Percentiles rank a stretch among this genome's conserved stretches.
Conservation (phyloP, 805 yeast genomes). For the Teunomyces stri region DNA sequence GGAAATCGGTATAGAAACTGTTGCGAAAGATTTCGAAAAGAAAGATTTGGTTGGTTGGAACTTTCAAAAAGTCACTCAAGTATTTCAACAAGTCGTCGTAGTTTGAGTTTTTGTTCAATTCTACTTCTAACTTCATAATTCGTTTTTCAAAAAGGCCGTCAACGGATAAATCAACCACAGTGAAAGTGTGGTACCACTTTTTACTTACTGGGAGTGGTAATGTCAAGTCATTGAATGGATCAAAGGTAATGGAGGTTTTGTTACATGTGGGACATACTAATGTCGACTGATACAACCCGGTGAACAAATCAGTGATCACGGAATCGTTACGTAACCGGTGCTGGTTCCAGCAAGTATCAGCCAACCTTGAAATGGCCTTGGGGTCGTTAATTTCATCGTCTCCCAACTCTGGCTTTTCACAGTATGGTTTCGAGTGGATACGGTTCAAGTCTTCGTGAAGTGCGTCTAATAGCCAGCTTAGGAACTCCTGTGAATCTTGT, state of each 20-base stretch:
- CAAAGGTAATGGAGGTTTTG: slow-evolving; percentile 83
- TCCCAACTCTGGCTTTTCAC: slow-evolving; percentile 80
- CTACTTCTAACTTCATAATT: slow-evolving; percentile 59
- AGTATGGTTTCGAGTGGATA: slow-evolving; percentile 75
- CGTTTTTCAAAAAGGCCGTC: slow-evolving; percentile 21
- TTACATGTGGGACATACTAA: slow-evolving; percentile 82
- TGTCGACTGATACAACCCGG: slow-evolving; percentile 89
- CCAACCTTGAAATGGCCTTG: slow-evolving; percentile 56
- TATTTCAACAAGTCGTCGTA: slow-evolving; percentile 62
- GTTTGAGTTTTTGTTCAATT: slow-evolving; percentile 62
- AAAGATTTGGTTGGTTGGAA: slow-evolving; percentile 24
- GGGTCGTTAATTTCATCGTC: slow-evolving; percentile 58
- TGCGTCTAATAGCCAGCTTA: slow-evolving; percentile 84
- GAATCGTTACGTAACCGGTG: slow-evolving; percentile 84
- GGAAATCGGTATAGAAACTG: slow-evolving; percentile 69
- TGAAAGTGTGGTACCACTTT: slow-evolving; percentile 66
- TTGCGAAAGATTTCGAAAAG: slow-evolving; percentile 53
- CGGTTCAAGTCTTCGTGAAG: slow-evolving; percentile 91
- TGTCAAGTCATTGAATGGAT: slow-evolving; percentile 88
- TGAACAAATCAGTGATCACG: slow-evolving; percentile 77
- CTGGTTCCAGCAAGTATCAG: slow-evolving; percentile 74
- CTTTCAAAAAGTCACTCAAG: slow-evolving; percentile 48
- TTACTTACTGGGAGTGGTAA: slow-evolving; percentile 80
- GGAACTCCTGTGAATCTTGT: slow-evolving; percentile 92
- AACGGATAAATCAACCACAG: slow-evolving; percentile 53